Conservation (phyloP, 371 early-diverging fungal genomes). For the Mortierella sp. region DNA sequence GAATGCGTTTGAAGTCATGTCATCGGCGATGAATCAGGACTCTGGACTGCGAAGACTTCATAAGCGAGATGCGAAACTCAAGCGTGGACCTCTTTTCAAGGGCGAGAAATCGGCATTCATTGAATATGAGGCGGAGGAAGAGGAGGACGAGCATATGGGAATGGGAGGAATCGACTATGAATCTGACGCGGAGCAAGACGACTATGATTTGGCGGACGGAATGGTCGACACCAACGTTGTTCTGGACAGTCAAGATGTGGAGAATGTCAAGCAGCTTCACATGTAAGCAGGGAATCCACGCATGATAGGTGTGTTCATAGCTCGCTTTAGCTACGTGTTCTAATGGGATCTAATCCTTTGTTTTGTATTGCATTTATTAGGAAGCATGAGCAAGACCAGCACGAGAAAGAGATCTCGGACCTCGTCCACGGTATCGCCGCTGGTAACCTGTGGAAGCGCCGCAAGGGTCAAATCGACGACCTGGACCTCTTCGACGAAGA, state of each 20-base stretch:
- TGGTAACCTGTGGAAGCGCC: slow-evolving; percentile 54
- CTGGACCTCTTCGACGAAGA: slow-evolving; percentile 51
- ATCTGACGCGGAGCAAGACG: slow-evolving; percentile 51
- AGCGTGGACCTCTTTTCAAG: slow-evolving; percentile 22
- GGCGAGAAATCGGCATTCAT: slow-evolving; percentile 41
- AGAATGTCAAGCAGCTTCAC: slow-evolving; percentile 43
- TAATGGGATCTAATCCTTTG: neutral
- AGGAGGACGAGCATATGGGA: slow-evolving; percentile 53
- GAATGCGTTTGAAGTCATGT: slow-evolving; percentile 49
- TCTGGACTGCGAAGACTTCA: slow-evolving; percentile 23
- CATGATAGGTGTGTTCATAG: too few relatives aligned
- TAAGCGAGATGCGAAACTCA: slow-evolving; percentile 24
- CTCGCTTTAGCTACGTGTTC: neutral
- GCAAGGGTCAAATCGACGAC: slow-evolving; percentile 45
- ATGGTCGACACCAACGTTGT: slow-evolving; percentile 40
- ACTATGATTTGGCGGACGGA: slow-evolving; percentile 51
- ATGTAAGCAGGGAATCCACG: slow-evolving; percentile 30
- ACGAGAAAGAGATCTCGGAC: slow-evolving; percentile 50
- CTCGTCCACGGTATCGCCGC: slow-evolving; percentile 54
- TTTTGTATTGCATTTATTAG: slow-evolving; percentile 9
- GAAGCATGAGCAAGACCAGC: slow-evolving; percentile 52
- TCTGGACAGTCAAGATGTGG: slow-evolving; percentile 32
- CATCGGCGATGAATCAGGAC: slow-evolving; percentile 4
- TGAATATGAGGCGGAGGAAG: slow-evolving; percentile 58
- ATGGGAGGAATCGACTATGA: slow-evolving; percentile 56